Conservation (phyloP, 2,329 filamentous ascomycete species). For the Trichoderma brevicompactum region DNA sequence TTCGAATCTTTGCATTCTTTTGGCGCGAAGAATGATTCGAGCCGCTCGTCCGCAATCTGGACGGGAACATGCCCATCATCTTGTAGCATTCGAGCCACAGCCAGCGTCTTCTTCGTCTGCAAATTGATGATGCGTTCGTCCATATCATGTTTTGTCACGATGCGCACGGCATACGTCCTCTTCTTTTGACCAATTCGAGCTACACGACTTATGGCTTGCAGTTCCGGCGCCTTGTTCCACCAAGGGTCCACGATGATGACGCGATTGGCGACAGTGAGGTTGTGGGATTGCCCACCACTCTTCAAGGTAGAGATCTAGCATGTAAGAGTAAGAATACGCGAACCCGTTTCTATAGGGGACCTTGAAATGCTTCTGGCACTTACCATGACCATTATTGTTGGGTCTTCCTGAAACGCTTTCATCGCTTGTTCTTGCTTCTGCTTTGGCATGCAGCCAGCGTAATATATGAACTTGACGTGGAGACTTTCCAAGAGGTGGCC, state of each 20-base stretch:
- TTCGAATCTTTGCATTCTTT: background rate
- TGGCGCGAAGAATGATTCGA: background rate
- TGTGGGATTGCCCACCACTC: constrained; percentile 47
- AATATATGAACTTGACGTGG: background rate
- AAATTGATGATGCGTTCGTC: background rate
- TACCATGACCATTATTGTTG: background rate
- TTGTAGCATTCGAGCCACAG: background rate
- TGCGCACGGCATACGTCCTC: background rate
- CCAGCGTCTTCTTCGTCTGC: background rate
- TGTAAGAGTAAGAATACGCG: background rate
- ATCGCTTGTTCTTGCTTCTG: background rate
- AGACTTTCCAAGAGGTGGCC: background rate
- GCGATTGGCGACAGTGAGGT: constrained; percentile 52
- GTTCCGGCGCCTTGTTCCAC: constrained; percentile 66
- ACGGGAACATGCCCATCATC: background rate
- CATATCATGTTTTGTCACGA: background rate
- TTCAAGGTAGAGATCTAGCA: constrained; percentile 35
- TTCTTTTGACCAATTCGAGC: constrained; percentile 58
- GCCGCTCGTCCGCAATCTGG: background rate
- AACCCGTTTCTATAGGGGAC: too few species aligned
- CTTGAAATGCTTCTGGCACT: background rate
- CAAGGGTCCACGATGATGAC: constrained; percentile 60
- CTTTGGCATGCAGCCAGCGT: background rate
- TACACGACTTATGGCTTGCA: constrained; percentile 66
- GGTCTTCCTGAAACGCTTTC: background rate